Evolutionary conservation across 768 basidiomycete species (phyloP), one percentile per base, ranked within the genome.

Genomic region (Cystobasidium ongulense): DNA sequence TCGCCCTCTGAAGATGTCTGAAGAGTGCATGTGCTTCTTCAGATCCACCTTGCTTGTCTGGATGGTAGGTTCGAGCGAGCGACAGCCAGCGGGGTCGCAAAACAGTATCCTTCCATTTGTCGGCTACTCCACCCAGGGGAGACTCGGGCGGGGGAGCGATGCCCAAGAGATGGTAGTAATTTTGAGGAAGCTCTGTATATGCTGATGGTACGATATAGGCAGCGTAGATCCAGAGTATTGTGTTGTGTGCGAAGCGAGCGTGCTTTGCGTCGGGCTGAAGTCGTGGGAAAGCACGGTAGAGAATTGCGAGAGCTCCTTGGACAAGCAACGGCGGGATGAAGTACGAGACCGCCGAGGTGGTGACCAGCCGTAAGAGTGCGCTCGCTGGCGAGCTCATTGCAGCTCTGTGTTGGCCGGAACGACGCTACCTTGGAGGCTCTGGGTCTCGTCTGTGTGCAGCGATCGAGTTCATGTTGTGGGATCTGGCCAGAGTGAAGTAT

Each of bases 21-120:
- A 71, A 71, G 53, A 54, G 7, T 10, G 52, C 10, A 35, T 71
- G 68, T 15, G 68, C 68, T 13, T 54, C 52, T 59, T 71, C 68
- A 13, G 68, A 59, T 10, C 68, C 68, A 4, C 68, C 68, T 27
- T 53, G 31, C 54, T 71, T 71, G 54, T 71, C 68, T 38, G 68
- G 68, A 61, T 71, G 68, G 29, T 71, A 61, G n/a, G 23, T 31
- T 38, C 41, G 52, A n/a, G 38, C 68, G 8, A 71, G 10, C 5
- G 53, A 33, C 7, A 71, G 52, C 68, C 68, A 71, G 15, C 68
- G 50, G 10, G 52, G 68, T 43, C 68, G 50, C 13, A 71, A 53
- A 4, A 31, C 36, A 17, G 27, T 67, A 8, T 67, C 65, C 65
- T 67, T 67, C 65, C 65, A 67, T 27, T 27, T 10, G 8, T 35